These are phyloP conservation scores for Penicillium sp. DNA, from an alignment of 2,329 filamentous ascomycete species.

Conservation along the genomic window DNA sequence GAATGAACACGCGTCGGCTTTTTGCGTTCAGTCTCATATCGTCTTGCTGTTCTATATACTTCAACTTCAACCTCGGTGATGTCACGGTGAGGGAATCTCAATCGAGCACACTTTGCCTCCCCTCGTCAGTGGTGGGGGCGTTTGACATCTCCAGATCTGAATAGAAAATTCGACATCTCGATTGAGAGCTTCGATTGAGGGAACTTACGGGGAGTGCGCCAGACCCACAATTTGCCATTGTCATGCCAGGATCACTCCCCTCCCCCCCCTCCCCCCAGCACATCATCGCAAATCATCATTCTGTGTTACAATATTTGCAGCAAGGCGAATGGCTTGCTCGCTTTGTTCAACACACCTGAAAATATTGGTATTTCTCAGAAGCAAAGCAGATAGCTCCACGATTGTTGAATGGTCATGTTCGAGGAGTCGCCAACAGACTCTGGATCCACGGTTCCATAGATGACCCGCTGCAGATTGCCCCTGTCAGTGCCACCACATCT, in stretches of 20 bases:
- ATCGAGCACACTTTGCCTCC: slow-evolving; percentile 12
- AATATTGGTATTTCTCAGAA: background rate
- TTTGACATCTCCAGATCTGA: background rate
- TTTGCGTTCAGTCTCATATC: background rate
- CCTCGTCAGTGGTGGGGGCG: slow-evolving; percentile 21
- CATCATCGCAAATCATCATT: background rate
- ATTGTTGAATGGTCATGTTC: background rate
- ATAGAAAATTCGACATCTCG: slow-evolving; percentile 5
- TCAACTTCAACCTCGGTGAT: slow-evolving; percentile 18
- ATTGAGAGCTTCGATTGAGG: background rate
- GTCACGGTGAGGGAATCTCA: slow-evolving; percentile 27
- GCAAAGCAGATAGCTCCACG: background rate
- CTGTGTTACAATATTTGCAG: background rate
- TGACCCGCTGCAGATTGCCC: slow-evolving; percentile 1
- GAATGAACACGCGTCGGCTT: background rate
- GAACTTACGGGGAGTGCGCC: background rate
- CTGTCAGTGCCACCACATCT: background rate
- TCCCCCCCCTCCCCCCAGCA: background rate
- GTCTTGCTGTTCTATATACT: slow-evolving; percentile 13
- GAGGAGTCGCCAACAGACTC: background rate
- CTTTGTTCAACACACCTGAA: background rate
- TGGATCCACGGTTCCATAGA: background rate
- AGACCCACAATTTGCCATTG: background rate
- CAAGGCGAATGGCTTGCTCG: background rate
- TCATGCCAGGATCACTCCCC: background rate